Conservation (phyloP, 164 flowering plant genomes). For the Nymphaea thermarum region DNA sequence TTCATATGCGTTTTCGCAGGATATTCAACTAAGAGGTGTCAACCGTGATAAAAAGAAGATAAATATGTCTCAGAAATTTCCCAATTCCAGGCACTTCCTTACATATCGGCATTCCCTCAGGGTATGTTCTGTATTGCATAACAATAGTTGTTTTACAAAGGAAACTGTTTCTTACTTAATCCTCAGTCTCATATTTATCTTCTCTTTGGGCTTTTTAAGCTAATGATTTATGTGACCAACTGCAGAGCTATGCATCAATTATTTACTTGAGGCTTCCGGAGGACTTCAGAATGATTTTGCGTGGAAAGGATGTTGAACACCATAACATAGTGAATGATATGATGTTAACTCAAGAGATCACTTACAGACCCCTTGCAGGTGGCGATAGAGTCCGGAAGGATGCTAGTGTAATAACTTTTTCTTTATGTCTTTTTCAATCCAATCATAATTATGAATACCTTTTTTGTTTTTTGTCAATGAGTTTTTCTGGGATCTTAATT, state of each 20-base stretch:
- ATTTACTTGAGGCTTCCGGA: constrained; percentile 83
- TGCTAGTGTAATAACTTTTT: constrained; percentile 25
- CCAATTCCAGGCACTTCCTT: constrained; percentile 76
- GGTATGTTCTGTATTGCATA: constrained; percentile 25
- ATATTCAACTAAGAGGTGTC: constrained; percentile 92
- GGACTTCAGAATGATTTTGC: constrained; percentile 63
- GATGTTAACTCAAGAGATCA: constrained; percentile 53
- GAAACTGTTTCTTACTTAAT: too few species aligned
- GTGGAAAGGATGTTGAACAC: constrained; percentile 85
- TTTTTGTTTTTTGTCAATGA: too few species aligned
- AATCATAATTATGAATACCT: too few species aligned
- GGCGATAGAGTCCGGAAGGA: constrained; percentile 45
- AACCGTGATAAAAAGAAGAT: constrained; percentile 83
- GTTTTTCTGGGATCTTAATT: too few species aligned
- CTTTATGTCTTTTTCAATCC: too few species aligned
- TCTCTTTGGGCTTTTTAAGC: not conserved
- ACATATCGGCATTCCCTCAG: constrained; percentile 88
- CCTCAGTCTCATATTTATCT: too few species aligned
- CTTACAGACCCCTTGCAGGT: constrained; percentile 51
- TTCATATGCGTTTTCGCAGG: constrained; percentile 28
- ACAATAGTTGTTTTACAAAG: not conserved
- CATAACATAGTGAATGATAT: constrained; percentile 90
- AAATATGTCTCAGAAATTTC: constrained; percentile 60
- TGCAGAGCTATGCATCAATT: constrained; percentile 89
- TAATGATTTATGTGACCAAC: not conserved